Evolutionary conservation across 495 filamentous ascomycete genomes (phyloP).

Genomic region (Neurospora intermedia): DNA sequence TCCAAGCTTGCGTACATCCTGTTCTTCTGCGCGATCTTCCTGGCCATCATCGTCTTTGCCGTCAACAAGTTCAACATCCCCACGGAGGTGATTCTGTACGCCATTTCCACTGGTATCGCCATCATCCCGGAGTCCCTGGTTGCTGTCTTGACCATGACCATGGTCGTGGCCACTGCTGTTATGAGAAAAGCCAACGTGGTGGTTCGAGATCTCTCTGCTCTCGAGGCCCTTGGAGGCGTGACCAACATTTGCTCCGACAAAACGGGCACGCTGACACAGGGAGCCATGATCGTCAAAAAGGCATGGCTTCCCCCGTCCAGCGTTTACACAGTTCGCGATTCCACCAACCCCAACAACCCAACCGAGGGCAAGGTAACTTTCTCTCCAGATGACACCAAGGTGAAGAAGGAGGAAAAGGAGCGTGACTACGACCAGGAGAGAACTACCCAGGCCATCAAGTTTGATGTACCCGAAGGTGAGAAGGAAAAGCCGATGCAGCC

Average conservation of each 20-base stretch:
- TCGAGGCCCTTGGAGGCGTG: slow-evolving; percentile 75
- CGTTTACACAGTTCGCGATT: slow-evolving; percentile 47
- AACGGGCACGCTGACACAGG: slow-evolving; percentile 72
- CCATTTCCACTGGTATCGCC: slow-evolving; percentile 61
- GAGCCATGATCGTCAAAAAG: slow-evolving; percentile 68
- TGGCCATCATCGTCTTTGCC: slow-evolving; percentile 72
- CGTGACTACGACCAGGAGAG: slow-evolving; percentile 42
- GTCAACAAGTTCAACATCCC: slow-evolving; percentile 61
- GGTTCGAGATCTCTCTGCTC: slow-evolving; percentile 62
- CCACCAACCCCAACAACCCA: slow-evolving; percentile 48
- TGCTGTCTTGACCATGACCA: slow-evolving; percentile 61
- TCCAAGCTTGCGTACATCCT: slow-evolving; percentile 65
- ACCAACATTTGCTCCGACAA: slow-evolving; percentile 88
- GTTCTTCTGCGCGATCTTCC: slow-evolving; percentile 60
- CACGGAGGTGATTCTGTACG: slow-evolving; percentile 71
- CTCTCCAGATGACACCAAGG: slow-evolving; percentile 16
- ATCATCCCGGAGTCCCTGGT: slow-evolving; percentile 64
- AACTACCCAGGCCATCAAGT: slow-evolving; percentile 42
- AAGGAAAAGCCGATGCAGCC: slow-evolving; percentile 11
- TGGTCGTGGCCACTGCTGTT: slow-evolving; percentile 65
- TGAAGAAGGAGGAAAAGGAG: slow-evolving; percentile 19
- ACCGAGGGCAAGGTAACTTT: slow-evolving; percentile 34
- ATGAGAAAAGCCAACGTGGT: slow-evolving; percentile 73
- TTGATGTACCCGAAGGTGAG: slow-evolving; percentile 41
- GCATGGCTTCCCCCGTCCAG: slow-evolving; percentile 61